Evolutionary conservation across 2,329 filamentous ascomycete genomes (phyloP).

Genomic region (Scedosporium apiospermum): DNA sequence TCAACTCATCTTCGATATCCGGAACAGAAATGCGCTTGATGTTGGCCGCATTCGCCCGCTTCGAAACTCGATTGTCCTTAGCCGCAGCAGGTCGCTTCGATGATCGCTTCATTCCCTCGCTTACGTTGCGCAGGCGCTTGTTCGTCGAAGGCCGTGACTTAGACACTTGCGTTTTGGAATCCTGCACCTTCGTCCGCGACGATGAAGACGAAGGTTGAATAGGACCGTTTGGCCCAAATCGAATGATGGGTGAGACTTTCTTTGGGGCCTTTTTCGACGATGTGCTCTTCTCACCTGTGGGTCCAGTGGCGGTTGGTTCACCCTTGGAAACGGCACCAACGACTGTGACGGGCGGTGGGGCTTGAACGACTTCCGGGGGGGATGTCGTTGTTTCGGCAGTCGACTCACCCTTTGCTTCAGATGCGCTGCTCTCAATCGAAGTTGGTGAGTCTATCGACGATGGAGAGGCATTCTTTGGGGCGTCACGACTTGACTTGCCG

Average conservation of each 20-base stretch:
- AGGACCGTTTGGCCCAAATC: not conserved
- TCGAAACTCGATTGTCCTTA: too few relatives aligned
- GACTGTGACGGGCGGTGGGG: too few relatives aligned
- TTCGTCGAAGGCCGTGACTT: too few relatives aligned
- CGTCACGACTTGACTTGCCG: not conserved
- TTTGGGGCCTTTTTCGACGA: not conserved
- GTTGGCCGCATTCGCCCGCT: not conserved
- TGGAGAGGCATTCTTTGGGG: not conserved
- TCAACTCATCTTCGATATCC: not conserved
- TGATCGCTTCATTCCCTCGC: not conserved
- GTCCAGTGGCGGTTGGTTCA: too few relatives aligned
- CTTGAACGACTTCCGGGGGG: not conserved
- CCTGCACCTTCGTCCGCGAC: too few relatives aligned
- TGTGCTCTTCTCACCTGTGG: not conserved
- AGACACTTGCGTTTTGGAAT: too few relatives aligned
- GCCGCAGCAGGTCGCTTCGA: too few relatives aligned
- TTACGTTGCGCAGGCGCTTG: not conserved
- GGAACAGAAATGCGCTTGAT: not conserved
- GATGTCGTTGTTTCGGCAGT: not conserved
- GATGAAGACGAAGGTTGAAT: not conserved
- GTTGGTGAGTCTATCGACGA: not conserved
- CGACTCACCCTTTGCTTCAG: not conserved
- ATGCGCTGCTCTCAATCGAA: not conserved
- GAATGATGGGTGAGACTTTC: not conserved
- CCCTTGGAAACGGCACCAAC: too few relatives aligned